Evolutionary conservation across 164 flowering plant genomes (phyloP).

Genomic region (Malania oleifera): DNA sequence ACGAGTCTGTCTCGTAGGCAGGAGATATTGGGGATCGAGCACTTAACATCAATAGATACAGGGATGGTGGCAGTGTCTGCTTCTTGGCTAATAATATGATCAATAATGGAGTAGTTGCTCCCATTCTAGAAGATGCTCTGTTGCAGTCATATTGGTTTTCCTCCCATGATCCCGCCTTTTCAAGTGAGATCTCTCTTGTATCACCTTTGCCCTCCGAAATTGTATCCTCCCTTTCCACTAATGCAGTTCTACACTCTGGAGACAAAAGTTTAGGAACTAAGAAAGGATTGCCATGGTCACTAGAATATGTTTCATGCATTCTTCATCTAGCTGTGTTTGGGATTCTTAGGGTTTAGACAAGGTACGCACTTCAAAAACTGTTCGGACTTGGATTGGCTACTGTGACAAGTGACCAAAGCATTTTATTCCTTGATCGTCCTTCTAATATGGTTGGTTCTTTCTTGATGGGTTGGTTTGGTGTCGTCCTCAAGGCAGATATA

Average conservation of each 20-base stretch:
- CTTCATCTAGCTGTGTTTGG: constrained; percentile 68
- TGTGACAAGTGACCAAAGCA: constrained; percentile 51
- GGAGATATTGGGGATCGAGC: constrained; percentile 79
- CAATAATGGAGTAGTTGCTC: constrained; percentile 25
- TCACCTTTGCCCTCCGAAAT: constrained; percentile 19
- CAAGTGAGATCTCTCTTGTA: constrained; percentile 2
- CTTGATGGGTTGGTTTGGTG: constrained; percentile 96
- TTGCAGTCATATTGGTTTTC: constrained; percentile 17
- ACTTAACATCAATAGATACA: constrained; percentile 37
- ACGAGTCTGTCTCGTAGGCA: constrained; percentile 58
- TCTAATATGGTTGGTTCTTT: constrained; percentile 96
- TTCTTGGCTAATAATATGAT: constrained; percentile 26
- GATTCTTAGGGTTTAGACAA: constrained; percentile 76
- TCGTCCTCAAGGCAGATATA: constrained; percentile 75
- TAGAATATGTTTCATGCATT: constrained; percentile 54
- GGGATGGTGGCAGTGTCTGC: constrained; percentile 28
- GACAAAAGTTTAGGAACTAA: constrained; percentile 23
- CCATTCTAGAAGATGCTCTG: constrained; percentile 23
- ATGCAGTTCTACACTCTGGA: constrained; percentile 13
- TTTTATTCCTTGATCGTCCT: constrained; percentile 85
- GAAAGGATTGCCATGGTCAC: constrained; percentile 28
- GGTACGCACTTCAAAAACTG: constrained; percentile 65
- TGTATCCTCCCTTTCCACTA: constrained; percentile 25
- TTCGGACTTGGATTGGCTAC: constrained; percentile 65
- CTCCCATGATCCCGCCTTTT: constrained; percentile 9